Evolutionary conservation across 129 eudicot genomes (phyloP), one percentile per base, ranked within the genome.

Genomic region (Saposhnikovia divaricata): DNA sequence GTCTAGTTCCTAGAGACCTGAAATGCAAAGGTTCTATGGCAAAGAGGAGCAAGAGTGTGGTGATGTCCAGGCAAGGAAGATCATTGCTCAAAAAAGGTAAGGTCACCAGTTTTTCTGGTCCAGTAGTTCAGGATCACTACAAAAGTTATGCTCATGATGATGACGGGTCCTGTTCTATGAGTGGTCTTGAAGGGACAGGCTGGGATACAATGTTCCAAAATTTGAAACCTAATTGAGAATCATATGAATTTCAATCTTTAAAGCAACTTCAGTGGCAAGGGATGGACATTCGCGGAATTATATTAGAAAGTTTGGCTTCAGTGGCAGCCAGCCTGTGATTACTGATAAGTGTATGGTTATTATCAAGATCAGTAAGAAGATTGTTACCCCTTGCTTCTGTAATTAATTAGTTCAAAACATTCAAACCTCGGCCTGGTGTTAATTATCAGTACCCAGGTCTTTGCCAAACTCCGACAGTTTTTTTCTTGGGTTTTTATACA

Each of bases 171-270:
- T 81, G 84, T 34, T 90, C 92, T 90, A 55, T 86, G 5, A 77
- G 85, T 12, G 38, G 37, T 3, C 53, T n/a, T 43, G 77, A 73
- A 59, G 94, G 88, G 79, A 87, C 88, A 75, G 87, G 87, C 88
- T 93, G 98, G 98, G 98, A 93, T 80, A 75, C 95, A 5, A 91
- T 93, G 91, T 93, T 93, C 87, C 91, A 88, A 78, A 86, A 93
- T 87, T 80, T 93, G 84, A 93, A 93, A 72, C 98, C 98, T n/a
- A 93, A 93, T 66, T 93, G 84, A 81, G 43, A 3, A 38, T 74
- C 77, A 76, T 38, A 19, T 42, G 0, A 37, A 40, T 31, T 74
- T 31, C 14, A 31, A 46, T 27, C n/a, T 46, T 44, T 27, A 13
- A 45, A 44, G 72, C n/a, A 48, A 31, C 1, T 31, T 31, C 34